Evolutionary conservation across 768 basidiomycete species (phyloP).

Genomic region (Russula griseocarnosa): DNA sequence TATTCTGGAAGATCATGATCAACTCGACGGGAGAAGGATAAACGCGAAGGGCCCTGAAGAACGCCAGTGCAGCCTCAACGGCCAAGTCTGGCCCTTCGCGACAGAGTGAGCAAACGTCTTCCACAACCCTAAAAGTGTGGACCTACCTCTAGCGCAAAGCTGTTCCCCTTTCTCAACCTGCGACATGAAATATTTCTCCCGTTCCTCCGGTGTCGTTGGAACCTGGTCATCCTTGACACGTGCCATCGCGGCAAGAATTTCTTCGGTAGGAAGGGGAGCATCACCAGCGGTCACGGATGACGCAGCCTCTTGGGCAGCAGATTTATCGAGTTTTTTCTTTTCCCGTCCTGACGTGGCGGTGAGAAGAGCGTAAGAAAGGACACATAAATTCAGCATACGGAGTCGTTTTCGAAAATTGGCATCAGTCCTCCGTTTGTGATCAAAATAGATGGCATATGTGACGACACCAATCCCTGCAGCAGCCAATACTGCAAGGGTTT

Average conservation of each 20-base stretch:
- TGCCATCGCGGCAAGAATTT: slow-evolving; percentile 60
- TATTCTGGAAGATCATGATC: slow-evolving; percentile 91
- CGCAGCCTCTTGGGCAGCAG: slow-evolving; percentile 37
- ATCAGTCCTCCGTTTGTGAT: slow-evolving; percentile 90
- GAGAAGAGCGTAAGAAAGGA: background rate
- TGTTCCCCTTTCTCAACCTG: slow-evolving; percentile 87
- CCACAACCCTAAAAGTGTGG: background rate
- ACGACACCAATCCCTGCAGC: slow-evolving; percentile 50
- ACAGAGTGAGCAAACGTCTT: background rate
- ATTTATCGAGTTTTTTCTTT: slow-evolving; percentile 82
- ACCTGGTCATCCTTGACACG: slow-evolving; percentile 64
- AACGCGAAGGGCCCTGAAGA: slow-evolving; percentile 90
- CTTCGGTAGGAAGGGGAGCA: slow-evolving; percentile 43
- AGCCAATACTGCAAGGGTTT: slow-evolving; percentile 41
- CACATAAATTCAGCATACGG: slow-evolving; percentile 22
- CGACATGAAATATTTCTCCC: slow-evolving; percentile 87
- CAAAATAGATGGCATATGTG: slow-evolving; percentile 90
- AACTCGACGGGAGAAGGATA: slow-evolving; percentile 95
- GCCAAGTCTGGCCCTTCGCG: slow-evolving; percentile 67
- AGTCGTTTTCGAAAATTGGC: slow-evolving; percentile 82
- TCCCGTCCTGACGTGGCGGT: slow-evolving; percentile 64
- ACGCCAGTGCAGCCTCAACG: slow-evolving; percentile 78
- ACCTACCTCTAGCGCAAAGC: slow-evolving; percentile 67
- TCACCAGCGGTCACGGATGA: slow-evolving; percentile 27
- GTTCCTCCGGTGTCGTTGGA: slow-evolving; percentile 66